These are phyloP conservation scores for Elsinoe ampelina DNA, from an alignment of 2,329 filamentous ascomycete species.

Conservation along the genomic window DNA sequence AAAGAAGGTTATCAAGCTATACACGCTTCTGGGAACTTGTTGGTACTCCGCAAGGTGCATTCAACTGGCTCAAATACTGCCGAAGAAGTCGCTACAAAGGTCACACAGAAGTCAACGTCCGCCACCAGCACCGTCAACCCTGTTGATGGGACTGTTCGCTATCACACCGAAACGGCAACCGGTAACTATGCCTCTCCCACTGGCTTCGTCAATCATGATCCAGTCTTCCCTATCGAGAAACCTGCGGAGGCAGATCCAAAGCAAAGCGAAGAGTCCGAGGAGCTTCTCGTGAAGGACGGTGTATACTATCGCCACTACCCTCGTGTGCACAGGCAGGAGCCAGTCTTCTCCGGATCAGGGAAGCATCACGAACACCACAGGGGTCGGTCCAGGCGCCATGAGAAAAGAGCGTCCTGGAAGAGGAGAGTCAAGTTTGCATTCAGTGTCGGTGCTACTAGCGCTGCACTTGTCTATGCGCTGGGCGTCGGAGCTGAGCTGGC, in stretches of 20 bases:
- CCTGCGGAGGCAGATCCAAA: background rate
- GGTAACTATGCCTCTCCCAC: slow-evolving; percentile 56
- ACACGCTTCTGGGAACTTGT: slow-evolving; percentile 52
- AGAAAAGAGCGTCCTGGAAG: slow-evolving; percentile 8
- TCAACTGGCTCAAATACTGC: slow-evolving; percentile 12
- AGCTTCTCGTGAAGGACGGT: slow-evolving; percentile 25
- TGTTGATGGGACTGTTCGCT: slow-evolving; percentile 37
- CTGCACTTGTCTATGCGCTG: slow-evolving; percentile 5
- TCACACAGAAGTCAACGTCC: background rate
- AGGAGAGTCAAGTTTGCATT: slow-evolving; percentile 11
- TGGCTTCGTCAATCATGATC: slow-evolving; percentile 55
- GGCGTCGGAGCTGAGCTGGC: slow-evolving; percentile 11
- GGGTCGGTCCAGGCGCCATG: background rate
- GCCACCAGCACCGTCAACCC: slow-evolving; percentile 40
- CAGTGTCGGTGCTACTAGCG: slow-evolving; percentile 8
- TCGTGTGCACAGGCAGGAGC: slow-evolving; percentile 30
- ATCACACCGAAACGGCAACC: slow-evolving; percentile 28
- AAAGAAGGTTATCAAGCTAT: slow-evolving; percentile 58
- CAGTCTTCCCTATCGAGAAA: slow-evolving; percentile 18
- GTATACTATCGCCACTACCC: slow-evolving; percentile 37
- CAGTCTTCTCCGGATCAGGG: slow-evolving; percentile 6
- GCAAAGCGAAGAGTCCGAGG: slow-evolving; percentile 26
- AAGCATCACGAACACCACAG: background rate
- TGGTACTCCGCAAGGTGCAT: slow-evolving; percentile 57
- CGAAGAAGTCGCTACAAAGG: slow-evolving; percentile 15